Percentiles rank a stretch among this genome's conserved stretches.
Conservation (phyloP, 2,329 filamentous ascomycete genomes). For the Akanthomyces lecanii region DNA sequence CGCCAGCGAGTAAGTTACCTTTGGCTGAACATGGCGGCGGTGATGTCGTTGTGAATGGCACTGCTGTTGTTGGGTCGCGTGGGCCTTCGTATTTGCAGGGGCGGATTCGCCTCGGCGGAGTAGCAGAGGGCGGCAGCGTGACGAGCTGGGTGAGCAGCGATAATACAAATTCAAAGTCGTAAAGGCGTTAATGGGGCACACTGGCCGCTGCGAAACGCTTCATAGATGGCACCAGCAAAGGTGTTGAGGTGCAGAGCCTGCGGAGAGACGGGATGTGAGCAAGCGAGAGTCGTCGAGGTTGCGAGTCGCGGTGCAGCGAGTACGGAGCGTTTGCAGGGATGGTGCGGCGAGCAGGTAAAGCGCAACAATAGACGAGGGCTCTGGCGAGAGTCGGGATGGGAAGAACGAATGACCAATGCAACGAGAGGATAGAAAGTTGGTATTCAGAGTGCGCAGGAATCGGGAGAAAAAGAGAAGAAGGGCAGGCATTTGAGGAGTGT, state of each 20-base stretch:
- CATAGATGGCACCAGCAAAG: constrained; percentile 11
- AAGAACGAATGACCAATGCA: constrained; percentile 7
- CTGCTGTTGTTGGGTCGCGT: constrained; percentile 5
- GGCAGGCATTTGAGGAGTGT: constrained; percentile 6
- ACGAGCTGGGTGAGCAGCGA: not conserved
- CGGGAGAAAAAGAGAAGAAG: not conserved
- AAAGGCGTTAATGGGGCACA: constrained; percentile 5
- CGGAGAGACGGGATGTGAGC: not conserved
- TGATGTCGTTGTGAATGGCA: not conserved
- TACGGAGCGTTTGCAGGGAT: constrained; percentile 8
- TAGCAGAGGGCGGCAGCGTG: not conserved
- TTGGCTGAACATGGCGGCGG: constrained; percentile 18
- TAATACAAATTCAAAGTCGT: not conserved
- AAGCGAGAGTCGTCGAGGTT: constrained; percentile 6
- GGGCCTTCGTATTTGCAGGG: constrained; percentile 8
- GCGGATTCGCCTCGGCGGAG: not conserved
- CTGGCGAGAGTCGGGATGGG: not conserved
- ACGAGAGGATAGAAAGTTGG: not conserved
- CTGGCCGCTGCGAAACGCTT: constrained; percentile 7
- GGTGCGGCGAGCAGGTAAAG: not conserved
- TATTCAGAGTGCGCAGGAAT: not conserved
- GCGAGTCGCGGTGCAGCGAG: not conserved
- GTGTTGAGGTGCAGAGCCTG: not conserved
- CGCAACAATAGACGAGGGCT: not conserved
- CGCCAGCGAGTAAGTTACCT: constrained; percentile 5